These are phyloP conservation scores for Geum urbanum DNA, from an alignment of 306 rosid species.

Conservation along the genomic window DNA sequence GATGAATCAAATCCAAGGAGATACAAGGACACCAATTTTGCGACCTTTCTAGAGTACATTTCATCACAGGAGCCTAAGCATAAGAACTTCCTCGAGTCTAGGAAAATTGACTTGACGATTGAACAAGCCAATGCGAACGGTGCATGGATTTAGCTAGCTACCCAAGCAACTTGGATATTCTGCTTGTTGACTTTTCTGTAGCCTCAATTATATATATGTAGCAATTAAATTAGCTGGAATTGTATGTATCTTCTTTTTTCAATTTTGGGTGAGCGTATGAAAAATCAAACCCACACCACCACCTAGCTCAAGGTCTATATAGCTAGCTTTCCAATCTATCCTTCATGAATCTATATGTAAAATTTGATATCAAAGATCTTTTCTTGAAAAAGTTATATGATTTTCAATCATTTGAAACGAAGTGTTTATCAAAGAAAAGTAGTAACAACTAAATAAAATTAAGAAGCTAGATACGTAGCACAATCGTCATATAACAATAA, in stretches of 20 bases:
- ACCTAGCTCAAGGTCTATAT: neutral
- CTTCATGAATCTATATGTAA: neutral
- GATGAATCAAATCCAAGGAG: constrained; percentile 58
- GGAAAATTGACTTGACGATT: constrained; percentile 43
- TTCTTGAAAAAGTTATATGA: neutral
- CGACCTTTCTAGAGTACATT: constrained; percentile 50
- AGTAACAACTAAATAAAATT: neutral
- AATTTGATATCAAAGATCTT: neutral
- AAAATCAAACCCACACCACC: neutral
- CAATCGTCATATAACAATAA: neutral
- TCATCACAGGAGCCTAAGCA: constrained; percentile 50
- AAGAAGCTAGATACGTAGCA: neutral
- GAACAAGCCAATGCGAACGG: neutral
- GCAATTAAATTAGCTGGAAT: neutral
- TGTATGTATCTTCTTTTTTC: neutral
- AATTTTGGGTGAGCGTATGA: neutral
- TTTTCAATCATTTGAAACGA: neutral
- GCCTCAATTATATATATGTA: constrained; percentile 3
- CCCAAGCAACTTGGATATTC: constrained; percentile 4
- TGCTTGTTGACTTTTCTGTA: constrained; percentile 2
- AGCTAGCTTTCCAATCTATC: neutral
- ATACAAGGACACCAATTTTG: constrained; percentile 64
- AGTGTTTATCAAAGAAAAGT: neutral
- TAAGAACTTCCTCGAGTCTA: constrained; percentile 68
- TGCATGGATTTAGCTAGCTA: neutral